Conservation (phyloP, 148 eudicot genomes). For the Arctostaphylos glauca region DNA sequence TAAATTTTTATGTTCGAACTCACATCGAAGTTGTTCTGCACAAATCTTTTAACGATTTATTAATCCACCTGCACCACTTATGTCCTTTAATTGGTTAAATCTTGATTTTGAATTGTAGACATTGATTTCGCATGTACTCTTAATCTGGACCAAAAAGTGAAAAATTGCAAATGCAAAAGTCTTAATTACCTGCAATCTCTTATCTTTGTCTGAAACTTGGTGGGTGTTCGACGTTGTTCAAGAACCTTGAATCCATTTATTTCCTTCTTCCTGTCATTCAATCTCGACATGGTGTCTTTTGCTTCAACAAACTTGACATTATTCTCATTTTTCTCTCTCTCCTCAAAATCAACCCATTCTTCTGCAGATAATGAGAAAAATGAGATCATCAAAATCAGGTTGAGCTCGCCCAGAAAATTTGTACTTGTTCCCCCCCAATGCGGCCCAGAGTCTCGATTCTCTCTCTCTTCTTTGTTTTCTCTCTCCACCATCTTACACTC, state of each 20-base stretch:
- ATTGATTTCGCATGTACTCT: too few relatives aligned
- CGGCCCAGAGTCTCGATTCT: slow-evolving; percentile 3
- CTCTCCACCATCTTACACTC: not conserved
- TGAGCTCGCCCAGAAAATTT: slow-evolving; percentile 31
- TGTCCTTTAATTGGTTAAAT: too few relatives aligned
- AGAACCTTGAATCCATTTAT: slow-evolving; percentile 21
- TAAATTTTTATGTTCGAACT: too few relatives aligned
- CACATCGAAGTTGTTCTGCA: too few relatives aligned
- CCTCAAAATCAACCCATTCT: slow-evolving; percentile 31
- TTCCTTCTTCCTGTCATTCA: slow-evolving; percentile 19
- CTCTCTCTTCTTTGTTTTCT: slow-evolving; percentile 16
- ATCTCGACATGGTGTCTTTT: slow-evolving; percentile 26
- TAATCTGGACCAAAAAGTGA: too few relatives aligned
- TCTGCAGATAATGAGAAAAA: slow-evolving; percentile 33
- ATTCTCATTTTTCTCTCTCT: slow-evolving; percentile 26
- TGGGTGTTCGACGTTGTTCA: not conserved
- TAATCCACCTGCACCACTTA: too few relatives aligned
- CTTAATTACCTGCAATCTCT: slow-evolving; percentile 47
- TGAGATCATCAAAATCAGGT: slow-evolving; percentile 36
- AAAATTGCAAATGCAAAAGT: too few relatives aligned
- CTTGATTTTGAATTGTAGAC: too few relatives aligned
- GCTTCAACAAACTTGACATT: slow-evolving; percentile 18
- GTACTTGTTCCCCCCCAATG: slow-evolving; percentile 10
- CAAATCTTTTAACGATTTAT: too few relatives aligned
- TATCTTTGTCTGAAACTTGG: slow-evolving; percentile 24